Evolutionary conservation across 257 asterid species (phyloP).

Genomic region (Avicennia marina): DNA sequence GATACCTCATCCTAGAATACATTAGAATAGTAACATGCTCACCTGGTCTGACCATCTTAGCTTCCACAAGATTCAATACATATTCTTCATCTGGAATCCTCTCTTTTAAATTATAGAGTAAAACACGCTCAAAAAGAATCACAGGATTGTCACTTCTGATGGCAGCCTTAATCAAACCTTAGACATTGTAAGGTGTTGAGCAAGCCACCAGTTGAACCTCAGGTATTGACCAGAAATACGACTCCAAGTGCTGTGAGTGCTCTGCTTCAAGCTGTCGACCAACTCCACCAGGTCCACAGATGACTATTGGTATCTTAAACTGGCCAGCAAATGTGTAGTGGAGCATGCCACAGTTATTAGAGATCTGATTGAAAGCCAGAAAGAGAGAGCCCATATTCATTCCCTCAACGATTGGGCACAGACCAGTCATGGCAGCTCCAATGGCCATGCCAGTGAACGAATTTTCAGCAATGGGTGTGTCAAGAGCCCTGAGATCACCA

Average conservation of each 20-base stretch:
- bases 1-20: slow-evolving; percentile 86
- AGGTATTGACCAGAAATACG: slow-evolving; percentile 80
- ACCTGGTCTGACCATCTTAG: slow-evolving; percentile 85
- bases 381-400: slow-evolving; percentile 96
- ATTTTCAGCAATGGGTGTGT: slow-evolving; percentile 85
- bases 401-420: slow-evolving; percentile 77
- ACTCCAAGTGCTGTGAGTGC: slow-evolving; percentile 84
- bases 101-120: slow-evolving; percentile 78
- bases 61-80: slow-evolving; percentile 63
- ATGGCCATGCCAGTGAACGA: slow-evolving; percentile 88
- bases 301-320: slow-evolving; percentile 70
- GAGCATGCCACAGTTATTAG: slow-evolving; percentile 92
- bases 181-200: slow-evolving; percentile 78
- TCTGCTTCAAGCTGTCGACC: slow-evolving; percentile 94
- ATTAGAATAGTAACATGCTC: slow-evolving; percentile 74
- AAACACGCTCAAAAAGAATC: slow-evolving; percentile 72
- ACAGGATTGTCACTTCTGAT: slow-evolving; percentile 81
- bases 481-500: slow-evolving; percentile 84
- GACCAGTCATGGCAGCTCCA: slow-evolving; percentile 87
- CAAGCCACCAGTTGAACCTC: slow-evolving; percentile 90
- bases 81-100: slow-evolving; percentile 81
- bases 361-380: slow-evolving; percentile 76
- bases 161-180: slow-evolving; percentile 82
- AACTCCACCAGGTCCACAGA: slow-evolving; percentile 95
- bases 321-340: slow-evolving; percentile 92